A percentile compares a stretch with the other conserved stretches of the same genome.
phyloP scores from a whole-genome alignment of 805 yeast species.

The Wickerhamiella azymoides region DNA sequence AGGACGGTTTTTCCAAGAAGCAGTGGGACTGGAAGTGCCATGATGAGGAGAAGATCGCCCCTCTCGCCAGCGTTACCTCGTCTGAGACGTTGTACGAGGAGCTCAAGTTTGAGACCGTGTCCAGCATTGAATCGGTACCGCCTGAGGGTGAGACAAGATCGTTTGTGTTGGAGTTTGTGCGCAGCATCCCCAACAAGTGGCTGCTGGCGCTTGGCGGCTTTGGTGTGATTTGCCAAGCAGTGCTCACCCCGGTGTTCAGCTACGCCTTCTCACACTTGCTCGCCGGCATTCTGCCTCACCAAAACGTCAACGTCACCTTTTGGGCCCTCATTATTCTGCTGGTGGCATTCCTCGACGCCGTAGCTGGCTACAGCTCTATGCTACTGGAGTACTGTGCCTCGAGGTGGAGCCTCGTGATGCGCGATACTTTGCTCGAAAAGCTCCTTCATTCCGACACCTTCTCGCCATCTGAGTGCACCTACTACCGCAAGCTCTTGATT shows the following conservation, averaged over 20 bases:
- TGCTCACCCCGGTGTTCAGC: constrained; percentile 63
- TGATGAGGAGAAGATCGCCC: background rate
- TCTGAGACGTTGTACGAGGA: background rate
- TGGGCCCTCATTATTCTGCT: constrained; percentile 61
- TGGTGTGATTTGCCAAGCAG: constrained; percentile 43
- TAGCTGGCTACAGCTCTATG: constrained; percentile 35
- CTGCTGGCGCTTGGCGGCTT: constrained; percentile 37
- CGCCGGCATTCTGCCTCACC: constrained; percentile 41
- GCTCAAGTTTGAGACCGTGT: background rate
- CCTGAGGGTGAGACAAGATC: background rate
- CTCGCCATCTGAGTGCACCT: constrained; percentile 20
- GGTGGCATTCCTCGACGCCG: constrained; percentile 52
- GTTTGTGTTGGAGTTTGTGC: background rate
- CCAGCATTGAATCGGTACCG: background rate
- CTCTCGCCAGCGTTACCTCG: background rate
- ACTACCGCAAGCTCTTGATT: constrained; percentile 54
- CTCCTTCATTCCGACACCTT: constrained; percentile 29
- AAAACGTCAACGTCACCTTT: constrained; percentile 23
- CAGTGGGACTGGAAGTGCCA: background rate
- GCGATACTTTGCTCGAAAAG: constrained; percentile 35
- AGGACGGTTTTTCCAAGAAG: constrained; percentile 33
- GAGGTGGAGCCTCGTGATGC: constrained; percentile 43
- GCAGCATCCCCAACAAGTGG: constrained; percentile 11
- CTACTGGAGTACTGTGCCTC: constrained; percentile 50
- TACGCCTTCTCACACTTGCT: constrained; percentile 60